A percentile compares a stretch with the other conserved stretches of the same genome.
phyloP scores from a whole-genome alignment of 306 rosid species.

The Inga leiocalycina region DNA sequence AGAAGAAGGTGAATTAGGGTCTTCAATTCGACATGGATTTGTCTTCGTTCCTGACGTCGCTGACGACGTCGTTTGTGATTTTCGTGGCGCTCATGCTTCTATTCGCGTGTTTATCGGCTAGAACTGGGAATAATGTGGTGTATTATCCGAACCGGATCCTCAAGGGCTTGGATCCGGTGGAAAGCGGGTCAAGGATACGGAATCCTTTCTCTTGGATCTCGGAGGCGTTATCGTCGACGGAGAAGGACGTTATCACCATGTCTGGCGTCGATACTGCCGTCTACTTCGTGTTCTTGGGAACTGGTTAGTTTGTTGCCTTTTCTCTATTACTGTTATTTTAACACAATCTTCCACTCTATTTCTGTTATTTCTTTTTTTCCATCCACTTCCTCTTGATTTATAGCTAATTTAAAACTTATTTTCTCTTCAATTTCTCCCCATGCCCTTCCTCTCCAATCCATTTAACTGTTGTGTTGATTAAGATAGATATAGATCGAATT shows the following conservation, averaged over 20 bases:
- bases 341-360: background rate
- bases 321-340: background rate
- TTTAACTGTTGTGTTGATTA: background rate
- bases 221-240: slow-evolving; percentile 75
- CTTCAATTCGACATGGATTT: slow-evolving; percentile 63
- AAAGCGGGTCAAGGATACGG: slow-evolving; percentile 49
- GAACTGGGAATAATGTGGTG: slow-evolving; percentile 77
- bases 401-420: background rate
- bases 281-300: slow-evolving; percentile 77
- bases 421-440: background rate
- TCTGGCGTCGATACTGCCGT: slow-evolving; percentile 98
- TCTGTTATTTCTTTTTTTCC: background rate
- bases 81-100: slow-evolving; percentile 70
- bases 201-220: slow-evolving; percentile 84
- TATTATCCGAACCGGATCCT: slow-evolving; percentile 90
- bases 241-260: slow-evolving; percentile 60
- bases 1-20: background rate
- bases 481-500: background rate
- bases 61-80: slow-evolving; percentile 79
- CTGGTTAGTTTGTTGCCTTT: slow-evolving; percentile 68
- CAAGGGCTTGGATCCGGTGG: slow-evolving; percentile 66
- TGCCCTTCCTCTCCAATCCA: background rate
- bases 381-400: background rate
- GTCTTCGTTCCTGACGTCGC: slow-evolving; percentile 77
- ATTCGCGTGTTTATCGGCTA: slow-evolving; percentile 60